Evolutionary conservation across 805 yeast genomes (phyloP), one percentile per base, ranked within the genome.

Genomic region (Zygosaccharomyces bailii): DNA sequence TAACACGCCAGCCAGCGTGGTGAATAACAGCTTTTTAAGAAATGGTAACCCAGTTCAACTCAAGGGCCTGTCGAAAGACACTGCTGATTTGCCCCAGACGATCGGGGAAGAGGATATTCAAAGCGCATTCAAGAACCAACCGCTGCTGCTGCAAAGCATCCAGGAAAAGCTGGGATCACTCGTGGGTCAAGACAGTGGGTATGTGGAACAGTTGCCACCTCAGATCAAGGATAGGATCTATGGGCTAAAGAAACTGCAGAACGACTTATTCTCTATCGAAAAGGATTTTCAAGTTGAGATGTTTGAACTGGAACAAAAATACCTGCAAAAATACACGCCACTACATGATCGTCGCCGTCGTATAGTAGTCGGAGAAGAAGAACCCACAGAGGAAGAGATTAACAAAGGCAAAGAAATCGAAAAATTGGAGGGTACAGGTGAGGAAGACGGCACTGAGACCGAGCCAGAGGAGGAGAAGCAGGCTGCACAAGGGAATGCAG

Each of bases 1-100:
- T 64, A 93, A 93, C 74, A 93, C 99, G 1, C 99, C 99, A 11
- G 86, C 98, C 3, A 81, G 91, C 27, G 86, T 84, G 29, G 75
- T 87, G 33, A 81, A 80, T 49, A 50, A 45, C 33, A 82, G 90
- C 17, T 86, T 81, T 61, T 70, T 88, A 65, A 80, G 76, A 61
- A 71, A 75, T 44, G 74, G 74, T 40, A 75, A 79, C 54, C 79
- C 78, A 17, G 81, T 82, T 16, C 39, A 41, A 19, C 39, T 35
- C 19, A 37, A 29, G 13, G 32, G 29, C 7, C 40, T 34, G 11
- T 39, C 29, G 18, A 32, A 17, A 63, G 19, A 25, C 23, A 42
- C 25, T 18, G 45, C 33, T 3, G 45, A 73, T 30, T 71, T 81
- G 40, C 80, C 87, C 20, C 67, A 73, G 42, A 87, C 96, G 34